Percentiles rank a stretch among this genome's conserved stretches.
phyloP scores from a whole-genome alignment of 441 rosid genomes.

The Brassica balearica region DNA sequence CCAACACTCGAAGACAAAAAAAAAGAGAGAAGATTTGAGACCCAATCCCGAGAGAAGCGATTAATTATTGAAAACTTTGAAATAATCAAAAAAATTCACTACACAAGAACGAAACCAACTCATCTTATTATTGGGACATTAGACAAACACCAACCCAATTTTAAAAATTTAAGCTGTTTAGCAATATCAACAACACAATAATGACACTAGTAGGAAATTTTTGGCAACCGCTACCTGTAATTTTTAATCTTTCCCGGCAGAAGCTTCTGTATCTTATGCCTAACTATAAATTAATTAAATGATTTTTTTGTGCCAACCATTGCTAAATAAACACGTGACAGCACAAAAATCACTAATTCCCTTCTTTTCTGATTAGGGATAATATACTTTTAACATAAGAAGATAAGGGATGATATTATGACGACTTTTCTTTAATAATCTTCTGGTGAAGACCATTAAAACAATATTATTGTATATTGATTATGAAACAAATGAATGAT shows the following conservation, averaged over 20 bases:
- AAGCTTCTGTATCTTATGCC: constrained; percentile 39
- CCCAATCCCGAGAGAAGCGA: constrained; percentile 32
- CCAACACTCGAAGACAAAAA: constrained; percentile 17
- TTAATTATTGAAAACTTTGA: not conserved
- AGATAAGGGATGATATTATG: not conserved
- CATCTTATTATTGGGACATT: constrained; percentile 40
- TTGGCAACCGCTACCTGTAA: constrained; percentile 38
- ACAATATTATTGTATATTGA: not conserved
- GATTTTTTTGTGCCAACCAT: constrained; percentile 19
- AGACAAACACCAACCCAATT: constrained; percentile 35
- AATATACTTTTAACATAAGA: constrained; percentile 1
- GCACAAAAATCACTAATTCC: constrained; percentile 5
- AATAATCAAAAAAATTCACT: constrained; percentile 5
- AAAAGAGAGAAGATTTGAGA: constrained; percentile 15
- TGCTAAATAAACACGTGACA: constrained; percentile 28
- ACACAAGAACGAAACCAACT: constrained; percentile 34
- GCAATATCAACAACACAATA: constrained; percentile 31
- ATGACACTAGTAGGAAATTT: constrained; percentile 21
- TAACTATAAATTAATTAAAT: constrained; percentile 3
- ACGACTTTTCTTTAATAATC: not conserved
- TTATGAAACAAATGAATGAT: not conserved
- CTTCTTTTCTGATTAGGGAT: not conserved
- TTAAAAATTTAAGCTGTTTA: not conserved
- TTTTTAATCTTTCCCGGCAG: constrained; percentile 26
- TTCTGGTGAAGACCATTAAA: not conserved